phyloP scores from a whole-genome alignment of 108 stramenopile species.

The Nitzschia sp. region DNA sequence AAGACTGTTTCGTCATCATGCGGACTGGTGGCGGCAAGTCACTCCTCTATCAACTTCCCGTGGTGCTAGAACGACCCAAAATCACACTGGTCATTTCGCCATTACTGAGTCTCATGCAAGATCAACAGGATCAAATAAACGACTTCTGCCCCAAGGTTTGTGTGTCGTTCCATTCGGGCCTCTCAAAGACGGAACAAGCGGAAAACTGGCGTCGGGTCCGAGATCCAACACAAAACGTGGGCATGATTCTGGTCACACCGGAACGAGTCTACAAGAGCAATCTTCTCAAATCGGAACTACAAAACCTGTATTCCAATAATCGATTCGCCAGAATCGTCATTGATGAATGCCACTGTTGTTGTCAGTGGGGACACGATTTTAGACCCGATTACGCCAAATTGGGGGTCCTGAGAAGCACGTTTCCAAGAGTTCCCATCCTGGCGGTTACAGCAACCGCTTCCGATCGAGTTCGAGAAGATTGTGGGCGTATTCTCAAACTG shows the following conservation, averaged over 20 bases:
- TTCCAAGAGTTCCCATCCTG: slow-evolving; percentile 69
- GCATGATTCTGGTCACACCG: slow-evolving; percentile 94
- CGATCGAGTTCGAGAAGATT: slow-evolving; percentile 87
- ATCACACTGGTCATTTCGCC: slow-evolving; percentile 87
- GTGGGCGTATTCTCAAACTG: slow-evolving; percentile 71
- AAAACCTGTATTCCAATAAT: slow-evolving; percentile 50
- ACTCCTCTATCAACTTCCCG: slow-evolving; percentile 46
- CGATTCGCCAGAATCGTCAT: slow-evolving; percentile 91
- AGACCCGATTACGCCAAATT: slow-evolving; percentile 91
- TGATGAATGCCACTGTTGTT: slow-evolving; percentile 83
- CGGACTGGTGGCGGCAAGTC: slow-evolving; percentile 93
- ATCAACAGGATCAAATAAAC: slow-evolving; percentile 95
- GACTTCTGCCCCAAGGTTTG: slow-evolving; percentile 46
- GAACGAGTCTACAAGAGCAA: slow-evolving; percentile 77
- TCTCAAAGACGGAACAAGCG: slow-evolving; percentile 61
- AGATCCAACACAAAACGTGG: slow-evolving; percentile 54
- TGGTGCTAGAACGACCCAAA: slow-evolving; percentile 40
- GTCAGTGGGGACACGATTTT: slow-evolving; percentile 92
- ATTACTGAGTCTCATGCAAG: slow-evolving; percentile 90
- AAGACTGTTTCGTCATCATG: slow-evolving; percentile 94
- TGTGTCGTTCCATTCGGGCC: slow-evolving; percentile 62
- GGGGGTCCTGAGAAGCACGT: slow-evolving; percentile 80
- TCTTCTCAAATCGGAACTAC: slow-evolving; percentile 62
- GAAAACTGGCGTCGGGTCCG: slow-evolving; percentile 63
- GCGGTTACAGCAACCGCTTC: slow-evolving; percentile 80